A percentile compares a stretch with the other conserved stretches of the same genome.
phyloP scores from a whole-genome alignment of 495 filamentous ascomycete species.

The Thozetella sp. region DNA sequence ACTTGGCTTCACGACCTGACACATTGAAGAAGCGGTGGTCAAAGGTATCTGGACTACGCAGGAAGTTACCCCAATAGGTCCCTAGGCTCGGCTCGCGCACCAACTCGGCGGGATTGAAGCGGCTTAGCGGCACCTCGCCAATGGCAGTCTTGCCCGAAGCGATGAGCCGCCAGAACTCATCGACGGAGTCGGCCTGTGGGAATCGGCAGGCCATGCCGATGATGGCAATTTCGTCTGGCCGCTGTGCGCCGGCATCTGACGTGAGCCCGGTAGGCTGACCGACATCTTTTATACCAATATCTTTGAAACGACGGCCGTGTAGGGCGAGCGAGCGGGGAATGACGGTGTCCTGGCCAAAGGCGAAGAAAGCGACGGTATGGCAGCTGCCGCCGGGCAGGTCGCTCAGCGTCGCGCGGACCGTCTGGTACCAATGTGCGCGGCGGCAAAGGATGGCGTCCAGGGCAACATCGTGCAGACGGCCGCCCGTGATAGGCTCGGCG shows the following conservation, averaged over 20 bases:
- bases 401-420: not conserved
- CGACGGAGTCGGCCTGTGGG: constrained; percentile 35
- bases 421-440: constrained; percentile 13
- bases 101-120: constrained; percentile 8
- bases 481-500: constrained; percentile 10
- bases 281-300: too few relatives aligned
- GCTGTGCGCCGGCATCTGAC: not conserved
- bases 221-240: constrained; percentile 33
- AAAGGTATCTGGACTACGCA: constrained; percentile 29
- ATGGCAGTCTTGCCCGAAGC: constrained; percentile 16
- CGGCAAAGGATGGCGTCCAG: constrained; percentile 10
- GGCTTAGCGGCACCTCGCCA: constrained; percentile 14
- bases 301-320: too few relatives aligned
- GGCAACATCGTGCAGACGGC: constrained; percentile 11
- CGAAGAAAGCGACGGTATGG: not conserved
- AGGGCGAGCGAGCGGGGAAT: not conserved
- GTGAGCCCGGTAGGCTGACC: not conserved
- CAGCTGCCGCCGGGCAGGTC: not conserved
- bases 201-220: constrained; percentile 44
- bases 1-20: constrained; percentile 38
- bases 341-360: not conserved
- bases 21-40: constrained; percentile 57
- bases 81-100: constrained; percentile 5
- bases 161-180: constrained; percentile 44
- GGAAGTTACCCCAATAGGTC: constrained; percentile 28